Evolutionary conservation across 768 basidiomycete species (phyloP), one percentile per base, ranked within the genome.

Genomic region (Multifurca ochricompacta): DNA sequence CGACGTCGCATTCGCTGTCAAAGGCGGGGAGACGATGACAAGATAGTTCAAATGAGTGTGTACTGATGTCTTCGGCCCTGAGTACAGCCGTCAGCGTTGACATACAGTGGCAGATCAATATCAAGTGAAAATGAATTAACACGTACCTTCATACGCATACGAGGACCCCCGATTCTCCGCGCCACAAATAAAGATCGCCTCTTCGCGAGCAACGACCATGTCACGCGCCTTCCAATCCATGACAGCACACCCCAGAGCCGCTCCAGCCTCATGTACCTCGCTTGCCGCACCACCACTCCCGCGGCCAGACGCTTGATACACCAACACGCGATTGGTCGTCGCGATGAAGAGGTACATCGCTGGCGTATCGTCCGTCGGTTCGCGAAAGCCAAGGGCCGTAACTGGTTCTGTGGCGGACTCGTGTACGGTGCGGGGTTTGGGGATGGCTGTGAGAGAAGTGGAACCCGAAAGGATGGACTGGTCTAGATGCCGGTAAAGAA

Each of bases 401-500:
- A 98, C 84, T 1, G 95, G 93, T 64, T 99, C 94, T 0, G 81
- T 77, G 0, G 84, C 74, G 2, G 85, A 83, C 62, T 97, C 91
- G 64, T 91, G 89, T 3, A 98, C 73, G 0, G 83, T 76, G 21
- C 88, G 82, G 9, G 86, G 79, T 71, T 96, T 97, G 0, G 92
- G 92, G n/a, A 97, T 70, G 6, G 83, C 69, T 11, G 84, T 83
- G 10, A 91, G 71, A 4, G 86, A 77, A 16, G 75, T 69, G 10
- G 83, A 81, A 16, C 67, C 61, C 42, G 88, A 80, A 3, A 84
- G 77, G 31, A 95, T 74, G 1, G 92, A 92, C 66, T 97, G 93
- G 66, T 94, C 86, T 18, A 97, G 74, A 64, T 97, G 91, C 6
- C 91, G 82, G 66, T 91, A 95, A 14, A 96, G 75, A 8, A 98